phyloP scores from a whole-genome alignment of 2,329 filamentous ascomycete genomes.

The Calonectria crousiana region DNA sequence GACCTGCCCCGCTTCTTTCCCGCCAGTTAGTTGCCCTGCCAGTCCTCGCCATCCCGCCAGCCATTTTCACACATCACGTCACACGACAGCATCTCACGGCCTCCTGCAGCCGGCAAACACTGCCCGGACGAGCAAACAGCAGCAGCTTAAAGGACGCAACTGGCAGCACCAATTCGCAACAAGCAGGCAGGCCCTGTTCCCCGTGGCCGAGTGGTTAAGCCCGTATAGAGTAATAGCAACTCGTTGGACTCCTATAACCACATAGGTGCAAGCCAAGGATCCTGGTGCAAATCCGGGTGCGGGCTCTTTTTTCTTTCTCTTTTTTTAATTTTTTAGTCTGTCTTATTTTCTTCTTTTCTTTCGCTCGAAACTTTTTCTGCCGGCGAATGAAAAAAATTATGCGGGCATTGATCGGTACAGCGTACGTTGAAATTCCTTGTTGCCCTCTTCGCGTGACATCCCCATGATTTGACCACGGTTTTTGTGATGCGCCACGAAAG shows the following conservation, averaged over 20 bases:
- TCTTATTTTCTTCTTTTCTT: too few relatives aligned
- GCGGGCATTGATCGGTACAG: neutral
- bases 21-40: neutral
- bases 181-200: constrained; percentile 11
- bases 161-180: constrained; percentile 20
- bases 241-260: constrained; percentile 51
- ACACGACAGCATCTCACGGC: constrained; percentile 16
- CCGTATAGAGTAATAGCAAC: constrained; percentile 53
- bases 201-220: constrained; percentile 43
- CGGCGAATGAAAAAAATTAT: neutral
- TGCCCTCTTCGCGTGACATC: neutral
- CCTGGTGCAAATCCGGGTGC: constrained; percentile 53
- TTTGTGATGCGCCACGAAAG: neutral
- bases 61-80: neutral
- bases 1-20: neutral
- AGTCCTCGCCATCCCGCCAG: neutral
- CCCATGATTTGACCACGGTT: neutral
- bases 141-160: constrained; percentile 29
- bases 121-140: neutral
- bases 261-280: constrained; percentile 51
- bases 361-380: neutral
- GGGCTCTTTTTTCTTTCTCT: constrained; percentile 40
- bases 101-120: constrained; percentile 32
- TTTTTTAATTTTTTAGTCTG: neutral
- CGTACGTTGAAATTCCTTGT: neutral